Conservation (phyloP, 768 basidiomycete genomes). For the Cystofilobasidium bisporidii region DNA sequence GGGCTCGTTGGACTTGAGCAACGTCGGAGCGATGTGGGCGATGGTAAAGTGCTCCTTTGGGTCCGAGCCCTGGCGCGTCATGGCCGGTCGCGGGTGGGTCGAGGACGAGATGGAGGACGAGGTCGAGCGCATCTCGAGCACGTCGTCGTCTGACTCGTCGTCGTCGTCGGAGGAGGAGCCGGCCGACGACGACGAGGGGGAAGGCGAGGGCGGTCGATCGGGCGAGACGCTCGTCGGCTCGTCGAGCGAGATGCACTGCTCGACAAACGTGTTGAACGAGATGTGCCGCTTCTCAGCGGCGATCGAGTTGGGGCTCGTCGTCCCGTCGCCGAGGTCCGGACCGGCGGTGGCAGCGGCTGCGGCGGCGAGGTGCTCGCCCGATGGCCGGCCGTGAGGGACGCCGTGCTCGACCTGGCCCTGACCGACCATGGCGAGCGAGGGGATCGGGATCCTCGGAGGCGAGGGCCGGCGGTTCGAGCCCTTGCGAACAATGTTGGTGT, state of each 20-base stretch:
- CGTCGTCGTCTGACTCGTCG: slow-evolving; percentile 46
- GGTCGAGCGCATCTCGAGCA: slow-evolving; percentile 57
- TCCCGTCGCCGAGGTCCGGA: slow-evolving; percentile 1
- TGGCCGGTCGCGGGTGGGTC: slow-evolving; percentile 33
- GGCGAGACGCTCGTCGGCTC: slow-evolving; percentile 33
- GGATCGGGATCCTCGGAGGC: slow-evolving; percentile 49
- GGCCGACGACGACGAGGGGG: no score
- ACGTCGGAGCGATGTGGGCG: slow-evolving; percentile 65
- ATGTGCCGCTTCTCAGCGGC: slow-evolving; percentile 65
- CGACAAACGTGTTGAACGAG: slow-evolving; percentile 94
- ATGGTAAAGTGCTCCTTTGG: slow-evolving; percentile 55
- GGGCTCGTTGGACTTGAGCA: slow-evolving; percentile 62
- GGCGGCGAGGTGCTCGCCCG: not conserved
- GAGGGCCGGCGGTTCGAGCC: slow-evolving; percentile 54
- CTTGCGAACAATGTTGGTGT: slow-evolving; percentile 60
- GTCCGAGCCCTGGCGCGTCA: slow-evolving; percentile 34
- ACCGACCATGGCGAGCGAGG: slow-evolving; percentile 9
- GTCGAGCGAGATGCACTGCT: slow-evolving; percentile 67
- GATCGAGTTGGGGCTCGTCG: no score
- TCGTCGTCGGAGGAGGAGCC: no score
- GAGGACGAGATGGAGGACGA: slow-evolving; percentile 36
- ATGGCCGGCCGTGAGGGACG: not conserved
- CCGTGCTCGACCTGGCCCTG: slow-evolving; percentile 9
- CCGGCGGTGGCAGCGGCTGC: slow-evolving; percentile 15
- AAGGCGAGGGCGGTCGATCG: slow-evolving; percentile 25